Conservation (phyloP, 2,329 filamentous ascomycete species). For the Penicillium sp. region DNA sequence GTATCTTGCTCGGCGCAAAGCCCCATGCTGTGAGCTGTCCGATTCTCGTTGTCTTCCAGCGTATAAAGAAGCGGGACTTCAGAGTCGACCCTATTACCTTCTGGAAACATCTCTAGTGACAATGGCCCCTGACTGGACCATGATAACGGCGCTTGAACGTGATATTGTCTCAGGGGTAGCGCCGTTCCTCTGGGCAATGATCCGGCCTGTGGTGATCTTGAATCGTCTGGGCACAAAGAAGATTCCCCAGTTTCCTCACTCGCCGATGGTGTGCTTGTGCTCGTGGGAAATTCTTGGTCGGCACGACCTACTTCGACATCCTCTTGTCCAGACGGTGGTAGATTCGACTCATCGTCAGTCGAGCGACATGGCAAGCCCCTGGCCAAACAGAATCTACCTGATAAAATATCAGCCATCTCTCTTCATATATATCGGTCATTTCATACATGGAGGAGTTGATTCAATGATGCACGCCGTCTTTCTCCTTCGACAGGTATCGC, state of each 20-base stretch:
- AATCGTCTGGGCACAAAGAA: background rate
- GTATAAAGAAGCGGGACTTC: background rate
- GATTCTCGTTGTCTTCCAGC: background rate
- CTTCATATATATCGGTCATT: background rate
- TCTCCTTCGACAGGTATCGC: background rate
- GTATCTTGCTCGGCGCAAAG: background rate
- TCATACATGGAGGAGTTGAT: background rate
- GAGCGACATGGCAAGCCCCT: background rate
- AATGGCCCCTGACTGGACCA: background rate
- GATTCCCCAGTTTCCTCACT: background rate
- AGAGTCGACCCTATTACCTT: background rate
- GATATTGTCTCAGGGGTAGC: background rate
- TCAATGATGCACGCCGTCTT: background rate
- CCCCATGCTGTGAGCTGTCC: background rate
- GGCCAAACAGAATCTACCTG: background rate
- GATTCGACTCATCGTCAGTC: background rate
- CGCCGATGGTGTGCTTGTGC: background rate
- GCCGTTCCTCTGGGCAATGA: background rate
- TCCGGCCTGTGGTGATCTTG: background rate
- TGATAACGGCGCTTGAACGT: background rate
- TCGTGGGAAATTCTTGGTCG: background rate
- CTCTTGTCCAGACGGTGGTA: background rate
- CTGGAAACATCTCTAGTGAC: background rate
- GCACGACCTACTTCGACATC: background rate
- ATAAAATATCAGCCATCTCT: background rate